A percentile compares a stretch with the other conserved stretches of the same genome.
phyloP scores from a whole-genome alignment of 2,329 filamentous ascomycete species.

The Emericellopsis cladophorae region DNA sequence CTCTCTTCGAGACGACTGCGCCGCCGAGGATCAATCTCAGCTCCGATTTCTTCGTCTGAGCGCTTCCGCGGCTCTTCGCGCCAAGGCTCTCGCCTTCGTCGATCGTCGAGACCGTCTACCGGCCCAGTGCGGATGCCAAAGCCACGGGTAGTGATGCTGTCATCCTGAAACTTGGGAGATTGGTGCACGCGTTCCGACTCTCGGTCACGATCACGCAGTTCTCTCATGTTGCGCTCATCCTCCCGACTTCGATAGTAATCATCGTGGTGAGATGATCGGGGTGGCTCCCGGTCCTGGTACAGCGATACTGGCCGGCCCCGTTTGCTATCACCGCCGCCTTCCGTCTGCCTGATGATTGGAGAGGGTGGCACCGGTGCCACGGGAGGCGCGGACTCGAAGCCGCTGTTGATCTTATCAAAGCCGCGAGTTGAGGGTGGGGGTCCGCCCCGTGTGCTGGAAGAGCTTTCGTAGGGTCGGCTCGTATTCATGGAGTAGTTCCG shows the following conservation, averaged over 20 bases:
- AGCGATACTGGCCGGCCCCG: constrained; percentile 35
- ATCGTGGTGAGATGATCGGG: constrained; percentile 28
- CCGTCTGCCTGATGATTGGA: constrained; percentile 6
- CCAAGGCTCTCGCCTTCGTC: constrained; percentile 18
- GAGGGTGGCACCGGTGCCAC: constrained; percentile 25
- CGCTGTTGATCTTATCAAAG: constrained; percentile 55
- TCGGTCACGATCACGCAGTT: constrained; percentile 24
- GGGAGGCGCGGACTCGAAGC: constrained; percentile 18
- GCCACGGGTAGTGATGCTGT: constrained; percentile 31
- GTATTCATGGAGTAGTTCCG: constrained; percentile 25
- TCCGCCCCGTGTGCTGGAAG: constrained; percentile 20
- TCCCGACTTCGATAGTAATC: constrained; percentile 36
- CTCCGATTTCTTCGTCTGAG: constrained; percentile 16
- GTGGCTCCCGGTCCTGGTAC: constrained; percentile 33
- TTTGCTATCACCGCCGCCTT: constrained; percentile 7
- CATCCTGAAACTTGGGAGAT: constrained; percentile 27
- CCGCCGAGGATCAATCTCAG: constrained; percentile 13
- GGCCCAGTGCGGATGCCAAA: constrained; percentile 37
- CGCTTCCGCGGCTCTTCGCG: constrained; percentile 14
- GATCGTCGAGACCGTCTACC: constrained; percentile 24
- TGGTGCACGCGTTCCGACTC: constrained; percentile 19
- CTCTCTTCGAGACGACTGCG: constrained; percentile 7
- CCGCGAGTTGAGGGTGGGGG: constrained; percentile 60
- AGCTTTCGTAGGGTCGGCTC: constrained; percentile 21
- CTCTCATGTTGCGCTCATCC: constrained; percentile 29